phyloP scores from a whole-genome alignment of 139 green algal genomes.

The Chlamydomonas asymmetrica region DNA sequence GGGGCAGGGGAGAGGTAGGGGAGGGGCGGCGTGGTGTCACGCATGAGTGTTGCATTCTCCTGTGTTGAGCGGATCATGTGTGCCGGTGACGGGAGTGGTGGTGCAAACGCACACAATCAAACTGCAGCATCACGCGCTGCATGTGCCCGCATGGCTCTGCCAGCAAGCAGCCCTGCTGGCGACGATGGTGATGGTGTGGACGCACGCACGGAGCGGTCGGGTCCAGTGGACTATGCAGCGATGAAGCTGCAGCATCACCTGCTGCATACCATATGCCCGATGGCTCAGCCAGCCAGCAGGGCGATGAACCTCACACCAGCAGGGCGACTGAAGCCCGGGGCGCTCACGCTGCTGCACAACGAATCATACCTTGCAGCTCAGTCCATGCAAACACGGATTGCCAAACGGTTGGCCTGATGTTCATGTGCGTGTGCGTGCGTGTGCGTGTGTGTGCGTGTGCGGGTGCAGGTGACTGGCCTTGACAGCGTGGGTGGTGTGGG shows the following conservation, averaged over 20 bases:
- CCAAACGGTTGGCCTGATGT: no score
- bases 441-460: background rate
- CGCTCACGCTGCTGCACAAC: background rate
- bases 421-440: background rate
- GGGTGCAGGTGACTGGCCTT: constrained; percentile 40
- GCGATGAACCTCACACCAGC: background rate
- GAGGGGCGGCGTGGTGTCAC: background rate
- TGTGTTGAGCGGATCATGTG: background rate
- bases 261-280: no score
- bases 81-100: background rate
- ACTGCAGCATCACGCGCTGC: no score
- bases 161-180: background rate
- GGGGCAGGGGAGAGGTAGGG: background rate
- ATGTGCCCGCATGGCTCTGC: background rate
- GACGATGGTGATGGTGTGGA: no score
- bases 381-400: background rate
- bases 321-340: background rate
- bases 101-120: no score
- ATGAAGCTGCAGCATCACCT: no score
- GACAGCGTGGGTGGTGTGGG: constrained; percentile 37
- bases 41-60: background rate
- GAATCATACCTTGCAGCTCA: background rate
- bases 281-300: background rate
- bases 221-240: no score
- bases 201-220: background rate